phyloP scores from a whole-genome alignment of 176 grass and related monocot species.

The Chloris gayana region DNA sequence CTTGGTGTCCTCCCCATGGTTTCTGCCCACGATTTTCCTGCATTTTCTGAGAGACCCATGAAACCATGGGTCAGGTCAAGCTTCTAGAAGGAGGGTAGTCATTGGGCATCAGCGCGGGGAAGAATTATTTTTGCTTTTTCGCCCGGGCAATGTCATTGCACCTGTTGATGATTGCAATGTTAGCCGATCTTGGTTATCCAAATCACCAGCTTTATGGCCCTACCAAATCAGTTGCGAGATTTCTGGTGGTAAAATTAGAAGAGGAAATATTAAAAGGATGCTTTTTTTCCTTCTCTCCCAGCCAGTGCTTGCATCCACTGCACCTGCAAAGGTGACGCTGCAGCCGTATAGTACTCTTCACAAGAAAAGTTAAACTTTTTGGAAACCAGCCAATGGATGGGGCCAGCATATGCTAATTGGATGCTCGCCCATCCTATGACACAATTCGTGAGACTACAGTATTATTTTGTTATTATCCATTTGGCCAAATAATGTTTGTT shows the following conservation, averaged over 20 bases:
- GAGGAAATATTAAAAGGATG: not conserved
- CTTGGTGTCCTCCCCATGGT: conserved; percentile 40
- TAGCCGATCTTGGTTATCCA: conserved; percentile 8
- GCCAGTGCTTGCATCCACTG: conserved; percentile 25
- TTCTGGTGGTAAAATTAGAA: not conserved
- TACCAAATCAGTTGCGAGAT: conserved; percentile 33
- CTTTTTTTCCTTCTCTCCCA: not conserved
- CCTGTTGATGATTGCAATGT: conserved; percentile 2
- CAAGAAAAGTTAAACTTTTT: conserved; percentile 1
- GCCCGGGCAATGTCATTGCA: conserved; percentile 20
- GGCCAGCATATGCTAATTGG: conserved; percentile 35
- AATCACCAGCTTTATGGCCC: conserved; percentile 9
- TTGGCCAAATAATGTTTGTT: not conserved
- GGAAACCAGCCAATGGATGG: not conserved
- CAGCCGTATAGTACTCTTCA: not conserved
- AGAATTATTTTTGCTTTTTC: conserved; percentile 1
- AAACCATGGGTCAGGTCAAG: not conserved
- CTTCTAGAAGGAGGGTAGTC: conserved; percentile 34
- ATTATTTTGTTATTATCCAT: conserved; percentile 35
- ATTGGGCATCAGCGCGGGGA: not conserved
- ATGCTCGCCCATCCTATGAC: conserved; percentile 24
- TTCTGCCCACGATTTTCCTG: conserved; percentile 24
- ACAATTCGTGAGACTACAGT: conserved; percentile 26
- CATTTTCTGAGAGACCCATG: conserved; percentile 21
- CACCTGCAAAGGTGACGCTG: not conserved